Conservation (phyloP, 2,329 filamentous ascomycete species). For the Microsporum audouinii region DNA sequence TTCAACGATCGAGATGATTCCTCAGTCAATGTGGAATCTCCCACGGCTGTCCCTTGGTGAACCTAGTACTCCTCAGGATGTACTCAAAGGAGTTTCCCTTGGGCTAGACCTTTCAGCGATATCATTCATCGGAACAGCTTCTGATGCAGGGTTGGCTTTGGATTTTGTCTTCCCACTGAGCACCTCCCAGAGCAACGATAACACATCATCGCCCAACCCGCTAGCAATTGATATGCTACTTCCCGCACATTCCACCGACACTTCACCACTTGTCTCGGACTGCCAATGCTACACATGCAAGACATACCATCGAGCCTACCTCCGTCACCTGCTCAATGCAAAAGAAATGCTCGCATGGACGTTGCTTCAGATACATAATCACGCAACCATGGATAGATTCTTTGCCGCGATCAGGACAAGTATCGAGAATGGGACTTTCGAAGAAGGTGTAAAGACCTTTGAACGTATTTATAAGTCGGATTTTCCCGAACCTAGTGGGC, state of each 20-base stretch:
- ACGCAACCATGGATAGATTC: slow-evolving; percentile 59
- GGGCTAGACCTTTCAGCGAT: slow-evolving; percentile 72
- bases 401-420: slow-evolving; percentile 58
- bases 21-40: slow-evolving; percentile 48
- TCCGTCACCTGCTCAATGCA: slow-evolving; percentile 76
- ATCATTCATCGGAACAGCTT: slow-evolving; percentile 60
- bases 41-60: slow-evolving; percentile 65
- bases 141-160: slow-evolving; percentile 76
- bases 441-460: slow-evolving; percentile 49
- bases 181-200: slow-evolving; percentile 3
- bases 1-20: slow-evolving; percentile 56
- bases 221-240: slow-evolving; percentile 74
- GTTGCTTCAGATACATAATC: slow-evolving; percentile 84
- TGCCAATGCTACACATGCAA: slow-evolving; percentile 78
- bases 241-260: slow-evolving; percentile 46
- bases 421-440: slow-evolving; percentile 47
- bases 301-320: slow-evolving; percentile 71
- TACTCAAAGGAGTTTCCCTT: slow-evolving; percentile 62
- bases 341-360: slow-evolving; percentile 98
- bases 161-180: slow-evolving; percentile 59
- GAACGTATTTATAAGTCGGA: slow-evolving; percentile 55
- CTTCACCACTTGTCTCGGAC: slow-evolving; percentile 48
- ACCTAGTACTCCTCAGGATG: slow-evolving; percentile 58
- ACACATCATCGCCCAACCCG: slow-evolving; percentile 26
- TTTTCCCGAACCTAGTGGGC: slow-evolving; percentile 62